Conservation (phyloP, 345 rosid genomes). For the Heritiera littoralis region DNA sequence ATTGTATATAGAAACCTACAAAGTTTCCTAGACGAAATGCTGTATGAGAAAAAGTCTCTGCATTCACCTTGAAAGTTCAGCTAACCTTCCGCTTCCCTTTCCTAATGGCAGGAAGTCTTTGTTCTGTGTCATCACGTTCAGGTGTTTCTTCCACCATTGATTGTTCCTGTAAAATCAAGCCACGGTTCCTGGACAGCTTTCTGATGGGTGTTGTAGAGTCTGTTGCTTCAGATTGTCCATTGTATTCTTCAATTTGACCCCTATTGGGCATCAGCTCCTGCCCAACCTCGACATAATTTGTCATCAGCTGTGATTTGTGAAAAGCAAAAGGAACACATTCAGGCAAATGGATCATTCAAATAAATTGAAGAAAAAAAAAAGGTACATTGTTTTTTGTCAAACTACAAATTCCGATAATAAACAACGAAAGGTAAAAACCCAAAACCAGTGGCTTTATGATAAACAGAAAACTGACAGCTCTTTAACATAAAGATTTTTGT, state of each 20-base stretch:
- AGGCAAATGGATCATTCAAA: background rate
- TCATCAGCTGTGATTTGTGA: slow-evolving; percentile 39
- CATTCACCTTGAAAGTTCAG: background rate
- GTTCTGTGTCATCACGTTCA: no score
- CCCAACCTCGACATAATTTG: slow-evolving; percentile 24
- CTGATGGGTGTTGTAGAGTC: slow-evolving; percentile 24
- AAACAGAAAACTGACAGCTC: background rate
- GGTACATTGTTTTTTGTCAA: background rate
- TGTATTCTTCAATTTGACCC: background rate
- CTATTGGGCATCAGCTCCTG: slow-evolving; percentile 49
- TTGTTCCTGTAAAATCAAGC: slow-evolving; percentile 32
- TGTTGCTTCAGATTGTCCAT: background rate
- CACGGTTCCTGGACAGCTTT: slow-evolving; percentile 31
- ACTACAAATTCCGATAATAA: background rate
- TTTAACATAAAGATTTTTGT: background rate
- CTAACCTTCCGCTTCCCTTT: no score
- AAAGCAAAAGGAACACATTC: no score
- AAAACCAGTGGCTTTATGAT: background rate
- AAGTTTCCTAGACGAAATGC: background rate
- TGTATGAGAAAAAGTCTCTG: background rate
- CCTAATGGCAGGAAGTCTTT: no score
- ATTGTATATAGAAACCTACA: background rate
- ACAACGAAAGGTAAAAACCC: background rate
- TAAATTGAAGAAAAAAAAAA: background rate
- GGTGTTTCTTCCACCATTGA: background rate